These are phyloP conservation scores for Scalesia atractyloides DNA, from an alignment of 129 eudicot species.

Conservation along the genomic window DNA sequence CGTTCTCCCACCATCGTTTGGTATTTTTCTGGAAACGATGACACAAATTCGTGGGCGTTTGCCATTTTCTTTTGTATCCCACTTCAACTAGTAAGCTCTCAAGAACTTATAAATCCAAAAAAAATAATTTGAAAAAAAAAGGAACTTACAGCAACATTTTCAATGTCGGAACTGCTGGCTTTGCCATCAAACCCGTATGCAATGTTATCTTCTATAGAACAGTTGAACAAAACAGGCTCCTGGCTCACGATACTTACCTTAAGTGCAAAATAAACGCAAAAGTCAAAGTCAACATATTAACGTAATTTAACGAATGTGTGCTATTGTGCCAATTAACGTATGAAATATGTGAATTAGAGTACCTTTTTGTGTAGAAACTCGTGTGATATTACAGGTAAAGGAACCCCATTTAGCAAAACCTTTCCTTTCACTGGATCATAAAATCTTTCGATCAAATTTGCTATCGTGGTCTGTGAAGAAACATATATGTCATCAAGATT, in stretches of 20 bases:
- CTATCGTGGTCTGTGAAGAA: conserved; percentile 48
- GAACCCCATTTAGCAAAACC: conserved; percentile 49
- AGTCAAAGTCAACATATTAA: conserved; percentile 4
- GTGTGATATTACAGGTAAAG: conserved; percentile 49
- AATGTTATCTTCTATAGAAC: conserved; percentile 54
- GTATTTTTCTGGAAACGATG: conserved; percentile 51
- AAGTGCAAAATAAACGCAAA: conserved; percentile 6
- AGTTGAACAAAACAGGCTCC: conserved; percentile 58
- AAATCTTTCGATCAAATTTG: conserved; percentile 53
- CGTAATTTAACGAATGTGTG: background rate
- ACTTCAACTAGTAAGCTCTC: conserved; percentile 10
- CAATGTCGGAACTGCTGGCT: conserved; percentile 40
- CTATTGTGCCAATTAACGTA: background rate
- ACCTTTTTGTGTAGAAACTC: conserved; percentile 57
- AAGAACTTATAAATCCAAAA: conserved; percentile 4
- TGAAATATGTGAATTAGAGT: conserved; percentile 4
- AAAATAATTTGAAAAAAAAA: background rate
- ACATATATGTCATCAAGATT: background rate
- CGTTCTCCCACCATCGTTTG: conserved; percentile 62
- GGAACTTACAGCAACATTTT: conserved; percentile 36
- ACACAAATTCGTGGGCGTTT: conserved; percentile 54
- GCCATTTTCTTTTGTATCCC: conserved; percentile 51
- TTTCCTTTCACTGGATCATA: conserved; percentile 52
- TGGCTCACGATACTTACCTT: conserved; percentile 60
- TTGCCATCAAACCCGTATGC: conserved; percentile 52